These are phyloP conservation scores for Geotrichum fermentans DNA, from an alignment of 1,139 yeast genomes.

Conservation along the genomic window DNA sequence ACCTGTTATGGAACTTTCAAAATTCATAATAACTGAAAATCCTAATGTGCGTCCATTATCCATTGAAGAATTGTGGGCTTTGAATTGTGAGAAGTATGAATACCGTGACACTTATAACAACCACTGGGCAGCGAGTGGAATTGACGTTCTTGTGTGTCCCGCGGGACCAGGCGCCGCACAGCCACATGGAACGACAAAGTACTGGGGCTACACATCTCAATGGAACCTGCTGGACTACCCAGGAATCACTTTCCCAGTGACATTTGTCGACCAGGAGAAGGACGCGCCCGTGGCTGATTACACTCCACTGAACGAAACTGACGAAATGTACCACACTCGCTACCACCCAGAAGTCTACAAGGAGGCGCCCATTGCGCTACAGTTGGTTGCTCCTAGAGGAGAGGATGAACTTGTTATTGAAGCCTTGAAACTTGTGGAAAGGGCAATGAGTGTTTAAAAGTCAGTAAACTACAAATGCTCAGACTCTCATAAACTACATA, in stretches of 20 bases:
- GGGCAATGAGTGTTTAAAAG: slow-evolving; percentile 1
- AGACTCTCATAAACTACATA: too few relatives aligned
- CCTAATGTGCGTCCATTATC: slow-evolving; percentile 26
- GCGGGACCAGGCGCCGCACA: slow-evolving; percentile 70
- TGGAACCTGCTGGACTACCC: slow-evolving; percentile 51
- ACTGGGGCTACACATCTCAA: slow-evolving; percentile 61
- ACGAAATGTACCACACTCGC: slow-evolving; percentile 29
- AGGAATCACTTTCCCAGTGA: slow-evolving; percentile 50
- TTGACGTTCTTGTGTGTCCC: slow-evolving; percentile 67
- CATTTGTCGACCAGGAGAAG: slow-evolving; percentile 42
- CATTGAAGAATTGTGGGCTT: slow-evolving; percentile 39
- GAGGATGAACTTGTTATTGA: slow-evolving; percentile 35
- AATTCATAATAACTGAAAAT: slow-evolving; percentile 27
- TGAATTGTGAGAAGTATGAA: slow-evolving; percentile 33
- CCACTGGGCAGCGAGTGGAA: slow-evolving; percentile 47
- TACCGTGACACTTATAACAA: slow-evolving; percentile 35
- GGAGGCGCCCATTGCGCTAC: slow-evolving; percentile 45
- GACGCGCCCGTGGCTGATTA: slow-evolving; percentile 35
- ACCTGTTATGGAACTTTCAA: slow-evolving; percentile 36
- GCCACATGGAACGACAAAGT: slow-evolving; percentile 55
- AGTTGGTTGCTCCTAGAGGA: slow-evolving; percentile 41
- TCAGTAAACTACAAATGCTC: too few relatives aligned
- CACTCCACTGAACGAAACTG: slow-evolving; percentile 34
- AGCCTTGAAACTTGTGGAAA: neutral
- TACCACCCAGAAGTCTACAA: slow-evolving; percentile 39